These are phyloP conservation scores for Debaryomyces prosopidis DNA, from an alignment of 805 yeast species.

Conservation along the genomic window DNA sequence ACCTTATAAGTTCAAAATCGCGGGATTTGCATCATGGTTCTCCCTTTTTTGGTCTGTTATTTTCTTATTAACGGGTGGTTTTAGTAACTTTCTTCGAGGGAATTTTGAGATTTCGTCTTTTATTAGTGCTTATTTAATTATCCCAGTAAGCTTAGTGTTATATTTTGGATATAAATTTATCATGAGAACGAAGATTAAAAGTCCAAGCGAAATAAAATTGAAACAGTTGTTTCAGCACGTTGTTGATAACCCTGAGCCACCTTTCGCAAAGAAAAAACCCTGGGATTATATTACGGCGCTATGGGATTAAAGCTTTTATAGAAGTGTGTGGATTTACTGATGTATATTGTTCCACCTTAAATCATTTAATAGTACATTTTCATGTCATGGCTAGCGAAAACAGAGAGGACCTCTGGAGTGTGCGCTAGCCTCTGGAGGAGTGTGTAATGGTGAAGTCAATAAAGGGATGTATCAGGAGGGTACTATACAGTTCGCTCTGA, in stretches of 20 bases:
- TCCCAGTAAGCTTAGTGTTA: conserved; percentile 26
- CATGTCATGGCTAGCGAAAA: no score
- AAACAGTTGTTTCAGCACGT: conserved; percentile 22
- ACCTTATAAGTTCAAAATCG: conserved; percentile 26
- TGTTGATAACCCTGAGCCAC: conserved; percentile 30
- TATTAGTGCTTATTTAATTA: conserved; percentile 19
- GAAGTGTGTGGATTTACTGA: no score
- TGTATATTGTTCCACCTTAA: no score
- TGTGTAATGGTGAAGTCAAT: no score
- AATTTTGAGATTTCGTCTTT: conserved; percentile 22
- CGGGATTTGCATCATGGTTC: conserved; percentile 9
- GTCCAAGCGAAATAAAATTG: conserved; percentile 23
- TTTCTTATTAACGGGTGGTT: conserved; percentile 36
- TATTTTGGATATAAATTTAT: conserved; percentile 19
- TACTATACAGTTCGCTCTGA: no score
- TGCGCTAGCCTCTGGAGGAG: no score
- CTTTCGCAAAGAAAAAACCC: conserved; percentile 10
- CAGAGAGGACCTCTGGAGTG: no score
- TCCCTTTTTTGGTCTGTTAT: conserved; percentile 16
- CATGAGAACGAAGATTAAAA: conserved; percentile 34
- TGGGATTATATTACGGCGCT: conserved; percentile 25
- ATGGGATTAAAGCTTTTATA: no score
- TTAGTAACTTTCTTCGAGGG: conserved; percentile 24
- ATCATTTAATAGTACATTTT: no score
- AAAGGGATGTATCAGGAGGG: no score